These are phyloP conservation scores for Cavenderia fasciculata DNA, from an alignment of 78 protist species.

Conservation along the genomic window DNA sequence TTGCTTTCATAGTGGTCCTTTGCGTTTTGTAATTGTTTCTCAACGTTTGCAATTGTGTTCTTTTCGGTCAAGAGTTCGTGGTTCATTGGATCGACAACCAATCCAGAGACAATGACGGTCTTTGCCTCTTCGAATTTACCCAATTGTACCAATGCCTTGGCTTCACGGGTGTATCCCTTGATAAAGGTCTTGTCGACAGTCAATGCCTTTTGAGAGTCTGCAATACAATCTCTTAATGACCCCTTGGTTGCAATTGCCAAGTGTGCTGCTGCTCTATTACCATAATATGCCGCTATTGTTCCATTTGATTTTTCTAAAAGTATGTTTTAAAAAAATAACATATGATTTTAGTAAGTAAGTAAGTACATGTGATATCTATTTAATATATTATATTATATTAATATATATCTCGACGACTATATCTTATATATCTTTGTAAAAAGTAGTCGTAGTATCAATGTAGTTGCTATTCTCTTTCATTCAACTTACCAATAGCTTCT, in stretches of 20 bases:
- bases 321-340: neutral
- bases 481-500: conserved; percentile 58
- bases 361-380: too few relatives aligned
- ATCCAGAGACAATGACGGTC: conserved; percentile 29
- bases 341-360: too few relatives aligned
- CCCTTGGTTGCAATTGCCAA: conserved; percentile 58
- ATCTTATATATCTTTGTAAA: neutral
- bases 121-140: conserved; percentile 39
- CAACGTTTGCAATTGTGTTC: neutral
- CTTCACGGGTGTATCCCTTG: conserved; percentile 56
- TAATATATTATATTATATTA: neutral
- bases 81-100: conserved; percentile 49
- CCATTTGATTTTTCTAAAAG: conserved; percentile 29
- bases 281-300: conserved; percentile 33
- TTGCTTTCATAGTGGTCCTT: neutral
- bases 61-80: conserved; percentile 34
- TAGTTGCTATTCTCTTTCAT: neutral
- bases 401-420: neutral
- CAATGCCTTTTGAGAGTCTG: conserved; percentile 38
- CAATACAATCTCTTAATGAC: conserved; percentile 35
- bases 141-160: conserved; percentile 55
- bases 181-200: conserved; percentile 42
- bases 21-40: neutral
- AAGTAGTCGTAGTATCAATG: neutral
- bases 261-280: conserved; percentile 70